Conservation (phyloP, 192 early-diverging fungal genomes). For the Pilobolus umbonatus region DNA sequence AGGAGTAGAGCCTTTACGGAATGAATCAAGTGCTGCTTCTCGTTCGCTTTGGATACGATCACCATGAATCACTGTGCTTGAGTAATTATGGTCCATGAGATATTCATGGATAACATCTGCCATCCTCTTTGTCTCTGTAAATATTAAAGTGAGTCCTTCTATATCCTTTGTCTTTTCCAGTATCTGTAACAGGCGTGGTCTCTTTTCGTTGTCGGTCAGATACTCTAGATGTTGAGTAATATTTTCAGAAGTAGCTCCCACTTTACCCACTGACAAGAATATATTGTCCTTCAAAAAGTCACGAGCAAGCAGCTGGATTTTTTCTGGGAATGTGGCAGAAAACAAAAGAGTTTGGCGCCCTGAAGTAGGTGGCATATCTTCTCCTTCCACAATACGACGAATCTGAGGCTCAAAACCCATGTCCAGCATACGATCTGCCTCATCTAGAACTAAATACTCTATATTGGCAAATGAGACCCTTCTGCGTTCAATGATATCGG, state of each 20-base stretch:
- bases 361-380: slow-evolving; percentile 70
- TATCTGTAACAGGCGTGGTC: slow-evolving; percentile 64
- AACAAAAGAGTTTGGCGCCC: slow-evolving; percentile 98
- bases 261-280: slow-evolving; percentile 92
- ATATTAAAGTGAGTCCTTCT: slow-evolving; percentile 80
- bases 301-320: slow-evolving; percentile 85
- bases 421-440: slow-evolving; percentile 98
- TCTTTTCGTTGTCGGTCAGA: slow-evolving; percentile 80
- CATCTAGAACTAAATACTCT: slow-evolving; percentile 94
- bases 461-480: slow-evolving; percentile 89
- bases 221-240: slow-evolving; percentile 75
- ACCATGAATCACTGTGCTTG: slow-evolving; percentile 91
- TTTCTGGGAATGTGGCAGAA: slow-evolving; percentile 98
- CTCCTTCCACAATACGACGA: slow-evolving; percentile 87
- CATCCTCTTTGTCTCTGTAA: slow-evolving; percentile 91
- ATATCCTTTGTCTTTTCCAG: slow-evolving; percentile 73
- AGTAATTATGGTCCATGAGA: slow-evolving; percentile 78
- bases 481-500: slow-evolving; percentile 87
- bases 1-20: slow-evolving; percentile 76
- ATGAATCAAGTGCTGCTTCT: slow-evolving; percentile 90
- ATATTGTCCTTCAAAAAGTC: slow-evolving; percentile 93
- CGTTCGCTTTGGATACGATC: slow-evolving; percentile 96
- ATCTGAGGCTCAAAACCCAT: slow-evolving; percentile 99
- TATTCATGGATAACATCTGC: slow-evolving; percentile 80
- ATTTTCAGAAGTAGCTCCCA: slow-evolving; percentile 83